Base-by-base conservation (phyloP, 768 basidiomycete genomes). In the Mycena leptocephala region DNA sequence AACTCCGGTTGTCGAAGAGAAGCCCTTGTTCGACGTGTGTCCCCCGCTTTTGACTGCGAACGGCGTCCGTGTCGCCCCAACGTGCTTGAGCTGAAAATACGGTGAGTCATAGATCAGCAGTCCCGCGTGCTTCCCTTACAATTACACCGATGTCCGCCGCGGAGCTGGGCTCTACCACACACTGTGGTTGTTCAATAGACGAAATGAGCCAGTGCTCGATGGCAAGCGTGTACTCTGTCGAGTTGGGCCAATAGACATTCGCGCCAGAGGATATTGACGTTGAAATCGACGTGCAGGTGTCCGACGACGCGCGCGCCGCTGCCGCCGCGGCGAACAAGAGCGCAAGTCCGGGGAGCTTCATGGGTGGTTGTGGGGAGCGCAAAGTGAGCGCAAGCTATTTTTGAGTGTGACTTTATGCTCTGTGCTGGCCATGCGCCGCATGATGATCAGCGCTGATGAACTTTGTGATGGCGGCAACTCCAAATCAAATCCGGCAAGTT, bases 1-100 rank as follows among this genome's bases (percentile, higher is more conserved):
- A 6, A 75, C 74, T 26, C 74, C 74, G 79, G 46, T 87, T 78
- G 26, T 80, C 74, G 75, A 76, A 35, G 75, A 76, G 56, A 76
- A 76, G 2, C 75, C 75, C n/a, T 11, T 8, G 43, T 76, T 76
- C 8, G 75, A 66, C 22, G 75, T 61, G 53, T 76, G 75, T 2
- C 75, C 75, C 18, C 75, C 75, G 24, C 75, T 58, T 24, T 76
- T 76, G 55, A 76, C 70, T 59, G 70, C 75, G 46, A 76, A 76
- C 35, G 75, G 64, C 8, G 64, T 76, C 22, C 37, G 63, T 3
- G 75, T 76, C 33, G 75, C 48, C 33, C 20, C 22, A n/a, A 76
- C 65, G 28, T n/a, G 67, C 33, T 76, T 59, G 16, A 76, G 37
- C 75, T 76, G n/a, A n/a, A n/a, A n/a, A n/a, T n/a, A n/a, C n/a